Base-by-base conservation (phyloP, 148 eudicot genomes). In the Spergularia marina region DNA sequence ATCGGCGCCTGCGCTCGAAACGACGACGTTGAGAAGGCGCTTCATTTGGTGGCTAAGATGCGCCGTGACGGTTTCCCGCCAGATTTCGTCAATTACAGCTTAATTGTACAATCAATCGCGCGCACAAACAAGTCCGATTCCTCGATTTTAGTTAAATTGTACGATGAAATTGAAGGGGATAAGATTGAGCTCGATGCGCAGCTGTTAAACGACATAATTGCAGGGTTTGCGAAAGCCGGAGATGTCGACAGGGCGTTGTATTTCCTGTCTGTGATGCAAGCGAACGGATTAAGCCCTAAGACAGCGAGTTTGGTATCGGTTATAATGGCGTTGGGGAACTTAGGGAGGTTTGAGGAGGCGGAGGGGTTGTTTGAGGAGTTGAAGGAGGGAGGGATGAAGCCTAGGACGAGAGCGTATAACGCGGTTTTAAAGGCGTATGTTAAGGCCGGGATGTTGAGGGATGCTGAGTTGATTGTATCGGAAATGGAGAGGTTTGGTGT, bases 331-430 rank as follows among this genome's bases (percentile, higher is more conserved):
- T 83, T 95, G 79, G 97, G 98, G 78, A 80, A 85, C 72, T 61
- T 53, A 6, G 98, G 98, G 8, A 79, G 97, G 85, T 84, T 90
- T 16, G 91, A 86, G 70, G 98, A 95, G 78, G 98, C 98, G 0
- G 98, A 95, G 84, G 98, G 89, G 0, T 75, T 95, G 70, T 95
- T 95, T 20, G 96, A 92, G 87, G 98, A 95, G 90, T 74, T 95
- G 82, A 95, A 88, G 78, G 98, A 92, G 68, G 97, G 96, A 23
- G 94, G 91, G 44, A 60, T 90, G 81, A 87, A 79, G 76, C 98
- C 98, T 10, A 84, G 97, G 71, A 88, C 91, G 0, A 77, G 97
- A 57, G 98, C 98, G 69, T 95, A 90, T 74, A 95, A 95, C 65
- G 97, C 97, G n/a, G 92, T 95, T 49, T 84, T 95, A 78, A 95